Evolutionary conservation across 2,329 filamentous ascomycete species (phyloP), one percentile per base, ranked within the genome.

Genomic region (Monosporascus sp.): DNA sequence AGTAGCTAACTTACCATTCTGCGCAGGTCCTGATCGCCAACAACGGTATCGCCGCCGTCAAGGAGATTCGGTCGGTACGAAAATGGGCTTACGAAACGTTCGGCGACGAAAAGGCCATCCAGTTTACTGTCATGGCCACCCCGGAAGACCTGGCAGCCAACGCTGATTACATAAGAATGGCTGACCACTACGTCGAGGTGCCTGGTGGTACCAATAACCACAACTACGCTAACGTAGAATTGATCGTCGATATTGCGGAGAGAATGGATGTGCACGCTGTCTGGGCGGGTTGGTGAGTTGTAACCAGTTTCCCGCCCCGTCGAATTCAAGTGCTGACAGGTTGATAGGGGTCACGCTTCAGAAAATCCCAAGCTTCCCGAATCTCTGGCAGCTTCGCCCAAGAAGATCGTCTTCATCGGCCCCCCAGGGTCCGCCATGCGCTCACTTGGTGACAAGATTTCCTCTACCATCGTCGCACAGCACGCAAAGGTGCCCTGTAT

Each of bases 81-180:
- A 99, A 97, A 92, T 99, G 94, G 94, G 94, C 94, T 57, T 99
- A 99, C 85, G 94, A 99, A 78, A 96, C 90, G 7, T 99, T 99
- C 71, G 93, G 94, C 77, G 92, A 99, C 76, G 94, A 99, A 80
- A 85, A 89, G 68, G 94, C 93, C 65, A 97, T 99, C 70, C 92
- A 97, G 71, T 99, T 99, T 78, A 99, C 94, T 59, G 94, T 99
- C 71, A 99, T 99, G 94, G 94, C 94, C 64, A 99, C 94, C 40
- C 94, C 94, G 49, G 94, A 99, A 77, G 94, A 99, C 86, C 75
- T 99, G 70, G 85, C 88, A 71, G 94, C 94, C 71, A 99, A 99
- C 73, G 94, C 94, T 63, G 94, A 99, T 76, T 99, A 99, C 78
- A 99, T 99, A 72, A 86, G 94, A 71, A 97, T 99, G 94, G 94